These are phyloP conservation scores for Colletotrichum sp. DNA, from an alignment of 2,329 filamentous ascomycete species.

Conservation along the genomic window DNA sequence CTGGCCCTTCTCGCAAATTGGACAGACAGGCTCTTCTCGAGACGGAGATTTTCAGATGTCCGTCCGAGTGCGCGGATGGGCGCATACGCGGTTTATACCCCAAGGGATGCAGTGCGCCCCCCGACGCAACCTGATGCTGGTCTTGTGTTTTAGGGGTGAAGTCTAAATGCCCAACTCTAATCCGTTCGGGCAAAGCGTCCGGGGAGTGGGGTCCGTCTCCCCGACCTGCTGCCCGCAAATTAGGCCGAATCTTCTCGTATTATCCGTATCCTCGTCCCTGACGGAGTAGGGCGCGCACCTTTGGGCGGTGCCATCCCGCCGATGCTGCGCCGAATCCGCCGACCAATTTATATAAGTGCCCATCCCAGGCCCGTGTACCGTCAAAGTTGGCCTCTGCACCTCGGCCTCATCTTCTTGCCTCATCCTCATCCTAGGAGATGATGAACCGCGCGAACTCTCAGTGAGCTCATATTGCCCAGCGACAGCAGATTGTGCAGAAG, in stretches of 20 bases:
- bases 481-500: not conserved
- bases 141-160: slow-evolving; percentile 15
- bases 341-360: not conserved
- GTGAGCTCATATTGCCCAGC: not conserved
- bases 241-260: not conserved
- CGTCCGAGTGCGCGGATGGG: slow-evolving; percentile 1
- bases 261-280: not conserved
- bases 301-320: not conserved
- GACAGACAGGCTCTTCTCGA: not conserved
- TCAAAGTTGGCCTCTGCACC: not conserved
- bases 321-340: not conserved
- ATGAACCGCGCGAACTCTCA: not conserved
- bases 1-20: not conserved
- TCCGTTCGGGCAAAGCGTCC: not conserved
- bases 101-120: not conserved
- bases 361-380: not conserved
- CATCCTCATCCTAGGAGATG: not conserved
- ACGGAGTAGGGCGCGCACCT: not conserved
- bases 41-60: not conserved
- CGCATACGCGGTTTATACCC: slow-evolving; percentile 4
- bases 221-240: not conserved
- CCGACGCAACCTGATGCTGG: slow-evolving; percentile 7
- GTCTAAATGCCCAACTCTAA: slow-evolving; percentile 11
- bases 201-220: not conserved
- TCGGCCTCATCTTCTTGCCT: not conserved